Base-by-base conservation (phyloP, 2,329 filamentous ascomycete genomes). In the Pseudofabraea citricarpa region DNA sequence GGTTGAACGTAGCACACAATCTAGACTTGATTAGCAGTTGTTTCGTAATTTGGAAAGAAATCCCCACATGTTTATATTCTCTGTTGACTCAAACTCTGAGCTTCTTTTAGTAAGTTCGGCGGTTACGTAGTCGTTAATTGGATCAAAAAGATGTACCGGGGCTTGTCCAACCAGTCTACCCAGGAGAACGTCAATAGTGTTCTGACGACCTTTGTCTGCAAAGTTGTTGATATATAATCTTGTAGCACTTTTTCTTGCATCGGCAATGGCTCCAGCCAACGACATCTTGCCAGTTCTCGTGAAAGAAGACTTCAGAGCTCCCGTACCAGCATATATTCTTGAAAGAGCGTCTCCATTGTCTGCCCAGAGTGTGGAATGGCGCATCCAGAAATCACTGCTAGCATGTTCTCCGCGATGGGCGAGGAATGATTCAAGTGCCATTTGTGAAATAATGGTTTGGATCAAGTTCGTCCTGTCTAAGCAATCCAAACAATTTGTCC, bases 161-260 rank as follows among this genome's bases (percentile, higher is more conserved):
- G 75, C 69, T 63, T 97, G 91, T 20, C 88, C 87, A 46, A 95
- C 84, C 31, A 95, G 68, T 42, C 90, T 79, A 3, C 91, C 91
- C 5, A 98, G 73, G 5, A 98, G 75, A 68, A 95, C 83, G 64
- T 98, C 93, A 53, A 98, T 97, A 1, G 89, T 96, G 54, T 89
- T 90, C 61, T 98, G 93, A 36, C 90, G 77, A 18, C 84, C 87
- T 52, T 95, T 95, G 63, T 98, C 93, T 7, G 90, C 80, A 62
- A 98, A 97, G 60, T 96, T 97, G 68, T 98, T 98, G 68, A 96
- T 91, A 61, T 96, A 97, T 50, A 96, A 79, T 47, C 93, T 78
- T 41, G 93, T 93, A 1, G 91, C 90, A 52, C 89, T 95, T 66
- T 98, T 98, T 43, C 91, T 81, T 35, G 90, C 86, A 68, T 98